Conservation (phyloP, 2,329 filamentous ascomycete species). For the Aspergillus spinulosporus region DNA sequence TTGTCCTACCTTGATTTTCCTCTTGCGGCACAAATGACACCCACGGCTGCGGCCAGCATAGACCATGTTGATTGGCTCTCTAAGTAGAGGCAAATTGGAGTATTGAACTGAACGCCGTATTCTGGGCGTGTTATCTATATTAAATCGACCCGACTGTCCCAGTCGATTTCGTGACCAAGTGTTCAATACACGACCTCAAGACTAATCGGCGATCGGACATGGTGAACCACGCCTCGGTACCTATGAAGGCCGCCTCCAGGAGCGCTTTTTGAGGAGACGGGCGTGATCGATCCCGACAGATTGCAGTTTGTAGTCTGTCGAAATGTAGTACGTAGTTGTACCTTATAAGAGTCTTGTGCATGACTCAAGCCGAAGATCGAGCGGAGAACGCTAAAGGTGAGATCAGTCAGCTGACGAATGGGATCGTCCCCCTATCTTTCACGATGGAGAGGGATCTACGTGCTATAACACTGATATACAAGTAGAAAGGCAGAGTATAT, state of each 20-base stretch:
- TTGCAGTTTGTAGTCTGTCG: neutral
- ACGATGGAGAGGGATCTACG: neutral
- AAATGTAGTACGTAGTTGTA: neutral
- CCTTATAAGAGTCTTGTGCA: neutral
- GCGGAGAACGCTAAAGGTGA: conserved; percentile 10
- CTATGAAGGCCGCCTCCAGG: neutral
- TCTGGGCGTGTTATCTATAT: neutral
- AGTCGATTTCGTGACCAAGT: neutral
- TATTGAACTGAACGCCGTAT: neutral
- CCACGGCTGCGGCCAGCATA: conserved; percentile 44
- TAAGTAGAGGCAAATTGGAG: neutral
- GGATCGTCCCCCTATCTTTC: neutral
- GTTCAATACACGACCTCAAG: conserved; percentile 8
- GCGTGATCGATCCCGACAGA: neutral
- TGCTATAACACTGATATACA: too few relatives aligned
- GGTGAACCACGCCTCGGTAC: conserved; percentile 5
- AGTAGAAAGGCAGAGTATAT: neutral
- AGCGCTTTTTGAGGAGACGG: neutral
- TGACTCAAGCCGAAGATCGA: conserved; percentile 1
- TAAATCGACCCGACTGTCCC: neutral
- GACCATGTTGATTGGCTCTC: conserved; percentile 33
- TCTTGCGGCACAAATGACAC: conserved; percentile 42
- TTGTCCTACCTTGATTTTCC: conserved; percentile 42
- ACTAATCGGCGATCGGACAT: conserved; percentile 18
- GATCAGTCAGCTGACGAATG: conserved; percentile 14